These are phyloP conservation scores for Baorangia bicolor DNA, from an alignment of 768 basidiomycete species.

Conservation along the genomic window DNA sequence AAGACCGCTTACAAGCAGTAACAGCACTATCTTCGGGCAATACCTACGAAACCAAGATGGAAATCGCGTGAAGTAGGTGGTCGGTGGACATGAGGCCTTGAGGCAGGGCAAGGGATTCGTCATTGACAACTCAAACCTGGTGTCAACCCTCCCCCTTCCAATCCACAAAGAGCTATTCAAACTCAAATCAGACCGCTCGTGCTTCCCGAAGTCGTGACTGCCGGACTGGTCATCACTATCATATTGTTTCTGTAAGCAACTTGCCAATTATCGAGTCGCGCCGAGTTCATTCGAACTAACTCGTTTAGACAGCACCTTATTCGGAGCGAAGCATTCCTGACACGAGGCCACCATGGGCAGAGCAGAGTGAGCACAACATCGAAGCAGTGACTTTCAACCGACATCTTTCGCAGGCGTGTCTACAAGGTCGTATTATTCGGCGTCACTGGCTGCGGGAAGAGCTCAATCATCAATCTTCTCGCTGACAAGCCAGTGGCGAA, in stretches of 20 bases:
- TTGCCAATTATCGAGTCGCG: not conserved
- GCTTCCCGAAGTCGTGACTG: not conserved
- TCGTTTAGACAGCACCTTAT: not conserved
- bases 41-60: slow-evolving; percentile 7
- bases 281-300: not conserved
- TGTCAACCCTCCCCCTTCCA: not conserved
- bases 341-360: slow-evolving; percentile 3
- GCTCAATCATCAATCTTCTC: slow-evolving; percentile 32
- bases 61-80: slow-evolving; percentile 10
- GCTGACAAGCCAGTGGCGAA: slow-evolving; percentile 26
- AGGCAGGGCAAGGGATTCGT: slow-evolving; percentile 14
- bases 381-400: not conserved
- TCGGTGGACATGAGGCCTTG: slow-evolving; percentile 22
- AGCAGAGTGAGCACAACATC: slow-evolving; percentile 15
- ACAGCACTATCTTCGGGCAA: not conserved
- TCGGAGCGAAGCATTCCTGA: not conserved
- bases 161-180: not conserved
- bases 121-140: not conserved
- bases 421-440: slow-evolving; percentile 30
- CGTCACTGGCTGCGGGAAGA: slow-evolving; percentile 31
- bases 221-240: not conserved
- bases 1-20: not conserved
- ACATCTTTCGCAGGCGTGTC: slow-evolving; percentile 15
- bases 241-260: slow-evolving; percentile 7
- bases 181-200: not conserved